Evolutionary conservation across 2,329 filamentous ascomycete species (phyloP).

Genomic region (Ophiostoma ulmi): DNA sequence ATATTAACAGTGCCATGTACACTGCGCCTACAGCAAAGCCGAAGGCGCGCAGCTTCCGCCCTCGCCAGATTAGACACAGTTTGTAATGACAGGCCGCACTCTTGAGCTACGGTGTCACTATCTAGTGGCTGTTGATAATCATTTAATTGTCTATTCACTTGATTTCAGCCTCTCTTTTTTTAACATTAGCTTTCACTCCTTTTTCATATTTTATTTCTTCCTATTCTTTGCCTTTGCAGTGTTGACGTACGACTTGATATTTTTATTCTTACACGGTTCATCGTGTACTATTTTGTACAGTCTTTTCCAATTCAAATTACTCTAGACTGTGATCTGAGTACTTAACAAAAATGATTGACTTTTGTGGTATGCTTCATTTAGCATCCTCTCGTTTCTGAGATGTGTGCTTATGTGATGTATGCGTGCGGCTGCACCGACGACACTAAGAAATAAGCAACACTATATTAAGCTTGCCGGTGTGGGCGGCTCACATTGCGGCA

Average conservation of each 20-base stretch:
- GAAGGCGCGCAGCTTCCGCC: slow-evolving; percentile 13
- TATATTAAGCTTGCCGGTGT: background rate
- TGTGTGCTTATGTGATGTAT: background rate
- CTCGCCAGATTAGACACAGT: slow-evolving; percentile 16
- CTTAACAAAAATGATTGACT: background rate
- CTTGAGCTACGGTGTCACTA: background rate
- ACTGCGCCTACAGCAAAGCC: slow-evolving; percentile 6
- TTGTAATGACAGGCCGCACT: slow-evolving; percentile 10
- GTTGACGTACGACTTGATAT: background rate
- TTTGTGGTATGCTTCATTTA: background rate
- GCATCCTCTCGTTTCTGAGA: background rate
- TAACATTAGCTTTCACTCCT: background rate
- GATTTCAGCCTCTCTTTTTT: background rate
- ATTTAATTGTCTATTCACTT: background rate
- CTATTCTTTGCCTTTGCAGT: background rate
- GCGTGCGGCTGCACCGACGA: background rate
- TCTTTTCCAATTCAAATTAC: background rate
- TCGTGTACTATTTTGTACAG: background rate
- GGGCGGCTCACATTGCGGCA: background rate
- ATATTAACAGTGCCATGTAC: slow-evolving; percentile 14
- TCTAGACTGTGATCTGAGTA: background rate
- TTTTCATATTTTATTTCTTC: background rate
- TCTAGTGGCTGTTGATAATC: background rate
- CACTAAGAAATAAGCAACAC: background rate
- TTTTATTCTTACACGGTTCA: background rate